Evolutionary conservation across 1,284 basidiomycete species (phyloP), one percentile per base, ranked within the genome.

Genomic region (Apiotrichum akiyoshidainum): DNA sequence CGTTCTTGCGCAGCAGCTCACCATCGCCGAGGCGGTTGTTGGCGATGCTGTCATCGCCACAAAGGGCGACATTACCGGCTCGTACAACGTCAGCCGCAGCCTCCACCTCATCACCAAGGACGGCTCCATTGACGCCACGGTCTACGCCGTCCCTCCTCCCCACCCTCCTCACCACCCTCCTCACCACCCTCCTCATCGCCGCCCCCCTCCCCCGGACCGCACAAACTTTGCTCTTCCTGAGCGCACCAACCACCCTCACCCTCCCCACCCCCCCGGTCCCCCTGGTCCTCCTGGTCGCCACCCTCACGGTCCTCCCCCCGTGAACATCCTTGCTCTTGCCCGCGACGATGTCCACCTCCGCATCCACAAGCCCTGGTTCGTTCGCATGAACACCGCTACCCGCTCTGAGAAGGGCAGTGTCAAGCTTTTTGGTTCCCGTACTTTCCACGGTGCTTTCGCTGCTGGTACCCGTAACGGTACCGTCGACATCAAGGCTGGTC

Each of bases 391-490:
- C 53, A 61, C 79, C 64, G 79, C 79, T 63, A 78, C 78, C 42
- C 74, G 80, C 58, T 72, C 73, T 0, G 76, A 79, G 60, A 66
- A 77, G 19, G 79, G 78, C 46, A 79, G 80, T 68, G 76, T 80
- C 48, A 69, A 73, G 21, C 76, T 60, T 42, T 11, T 35, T 13
- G 54, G 50, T 11, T 34, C 19, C 11, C 22, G 34, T 9, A 57
- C 53, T 35, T 72, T 73, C 62, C 58, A 66, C 39, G 69, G 72
- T 22, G 57, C 62, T 52, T 72, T 69, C 64, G 44, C 58, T 26
- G 65, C 65, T 14, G 64, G 51, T 4, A 56, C 67, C 9, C 48
- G 55, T 17, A 60, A 65, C 33, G 72, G 70, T 33, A 48, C 58
- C 1, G 58, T 61, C 31, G 44, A 51, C 17, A 62, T 74, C 26